Conservation (phyloP, 1,139 yeast species). For the Yamadazyma triangularis region DNA sequence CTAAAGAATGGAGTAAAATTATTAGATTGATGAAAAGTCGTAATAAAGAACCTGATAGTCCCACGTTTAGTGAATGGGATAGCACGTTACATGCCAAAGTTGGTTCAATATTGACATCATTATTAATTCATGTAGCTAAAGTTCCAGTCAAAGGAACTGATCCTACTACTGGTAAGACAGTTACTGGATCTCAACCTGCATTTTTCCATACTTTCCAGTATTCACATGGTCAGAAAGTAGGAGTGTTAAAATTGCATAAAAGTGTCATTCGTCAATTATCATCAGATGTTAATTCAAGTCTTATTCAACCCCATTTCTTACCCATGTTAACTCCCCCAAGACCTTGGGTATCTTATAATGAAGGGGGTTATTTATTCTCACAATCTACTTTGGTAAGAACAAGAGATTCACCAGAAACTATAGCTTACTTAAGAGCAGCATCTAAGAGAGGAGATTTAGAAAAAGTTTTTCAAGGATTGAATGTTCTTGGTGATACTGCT, state of each 20-base stretch:
- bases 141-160: slow-evolving; percentile 74
- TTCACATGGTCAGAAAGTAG: slow-evolving; percentile 72
- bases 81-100: slow-evolving; percentile 67
- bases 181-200: slow-evolving; percentile 80
- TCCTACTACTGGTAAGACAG: slow-evolving; percentile 66
- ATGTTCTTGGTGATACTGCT: slow-evolving; percentile 81
- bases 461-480: slow-evolving; percentile 72
- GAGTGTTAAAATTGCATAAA: slow-evolving; percentile 75
- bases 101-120: slow-evolving; percentile 75
- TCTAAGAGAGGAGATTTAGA: slow-evolving; percentile 63
- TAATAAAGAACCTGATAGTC: slow-evolving; percentile 9
- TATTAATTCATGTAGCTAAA: slow-evolving; percentile 76
- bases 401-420: slow-evolving; percentile 84
- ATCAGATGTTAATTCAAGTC: slow-evolving; percentile 59
- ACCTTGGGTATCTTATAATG: slow-evolving; percentile 77
- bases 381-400: slow-evolving; percentile 65
- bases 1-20: slow-evolving; percentile 40
- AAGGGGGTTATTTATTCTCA: slow-evolving; percentile 79
- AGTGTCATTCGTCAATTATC: slow-evolving; percentile 62
- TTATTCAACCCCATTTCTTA: slow-evolving; percentile 80
- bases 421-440: slow-evolving; percentile 84
- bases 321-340: slow-evolving; percentile 92
- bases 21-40: slow-evolving; percentile 25
- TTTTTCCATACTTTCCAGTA: slow-evolving; percentile 86
- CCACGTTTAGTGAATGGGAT: slow-evolving; percentile 31